These are phyloP conservation scores for Colletotrichum sp. DNA, from an alignment of 2,329 filamentous ascomycete species.

Conservation along the genomic window DNA sequence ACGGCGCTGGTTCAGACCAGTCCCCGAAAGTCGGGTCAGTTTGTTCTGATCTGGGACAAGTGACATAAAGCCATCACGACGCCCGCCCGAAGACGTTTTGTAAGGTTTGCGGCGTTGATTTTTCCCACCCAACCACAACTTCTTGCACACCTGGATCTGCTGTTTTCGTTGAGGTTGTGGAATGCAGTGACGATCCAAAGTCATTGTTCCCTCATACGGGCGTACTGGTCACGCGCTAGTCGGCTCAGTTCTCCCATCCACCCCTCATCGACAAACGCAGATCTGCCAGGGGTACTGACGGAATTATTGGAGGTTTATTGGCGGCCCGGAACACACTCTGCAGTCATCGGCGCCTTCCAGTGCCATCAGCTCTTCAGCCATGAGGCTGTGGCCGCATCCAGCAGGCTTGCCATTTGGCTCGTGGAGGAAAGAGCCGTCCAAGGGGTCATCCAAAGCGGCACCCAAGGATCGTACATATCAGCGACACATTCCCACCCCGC, in stretches of 20 bases:
- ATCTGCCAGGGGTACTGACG: not conserved
- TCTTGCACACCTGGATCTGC: not conserved
- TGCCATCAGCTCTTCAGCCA: not conserved
- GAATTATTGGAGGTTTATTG: not conserved
- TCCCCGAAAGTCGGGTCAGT: not conserved
- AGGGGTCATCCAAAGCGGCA: not conserved
- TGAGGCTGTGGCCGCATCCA: slow-evolving; percentile 7
- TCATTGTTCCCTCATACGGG: slow-evolving; percentile 7
- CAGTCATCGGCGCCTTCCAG: slow-evolving; percentile 5
- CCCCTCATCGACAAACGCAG: not conserved
- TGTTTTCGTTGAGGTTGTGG: slow-evolving; percentile 2
- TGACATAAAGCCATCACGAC: slow-evolving; percentile 16
- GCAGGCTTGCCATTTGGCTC: not conserved
- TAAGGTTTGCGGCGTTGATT: slow-evolving; percentile 11
- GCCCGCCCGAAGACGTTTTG: slow-evolving; percentile 3
- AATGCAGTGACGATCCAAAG: not conserved
- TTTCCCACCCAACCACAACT: not conserved
- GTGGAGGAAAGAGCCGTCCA: not conserved
- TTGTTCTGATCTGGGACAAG: slow-evolving; percentile 4
- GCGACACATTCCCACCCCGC: not conserved
- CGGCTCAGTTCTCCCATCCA: not conserved
- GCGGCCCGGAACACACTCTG: slow-evolving; percentile 1
- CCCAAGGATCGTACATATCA: slow-evolving; percentile 3
- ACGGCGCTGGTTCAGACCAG: not conserved
- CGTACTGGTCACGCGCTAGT: not conserved